A percentile compares a stretch with the other conserved stretches of the same genome.
These are phyloP conservation scores for Aspergillus quadrilineatus DNA, from an alignment of 2,329 filamentous ascomycete species.

Conservation along the genomic window DNA sequence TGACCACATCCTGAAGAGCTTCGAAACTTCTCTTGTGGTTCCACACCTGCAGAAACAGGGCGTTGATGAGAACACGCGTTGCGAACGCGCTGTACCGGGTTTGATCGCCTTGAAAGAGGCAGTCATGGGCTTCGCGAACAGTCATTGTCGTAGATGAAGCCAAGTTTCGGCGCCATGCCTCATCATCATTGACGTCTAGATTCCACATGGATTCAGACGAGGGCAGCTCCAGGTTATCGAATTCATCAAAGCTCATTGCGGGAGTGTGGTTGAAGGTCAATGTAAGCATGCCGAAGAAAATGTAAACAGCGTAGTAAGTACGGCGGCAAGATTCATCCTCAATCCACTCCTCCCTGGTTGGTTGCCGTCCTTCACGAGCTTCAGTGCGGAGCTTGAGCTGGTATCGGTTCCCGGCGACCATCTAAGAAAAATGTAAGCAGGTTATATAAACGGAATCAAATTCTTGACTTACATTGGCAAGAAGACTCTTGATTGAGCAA, in stretches of 20 bases:
- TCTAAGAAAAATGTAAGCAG: constrained; percentile 43
- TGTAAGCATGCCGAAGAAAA: constrained; percentile 94
- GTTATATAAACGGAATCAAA: neutral
- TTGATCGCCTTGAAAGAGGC: constrained; percentile 88
- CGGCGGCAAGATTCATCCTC: constrained; percentile 94
- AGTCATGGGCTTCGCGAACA: constrained; percentile 91
- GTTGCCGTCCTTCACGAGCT: constrained; percentile 71
- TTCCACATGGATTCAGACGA: constrained; percentile 96
- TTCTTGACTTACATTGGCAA: constrained; percentile 66
- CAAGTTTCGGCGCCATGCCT: constrained; percentile 78
- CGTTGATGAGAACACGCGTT: constrained; percentile 97
- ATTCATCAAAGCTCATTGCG: constrained; percentile 97
- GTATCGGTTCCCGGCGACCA: constrained; percentile 96
- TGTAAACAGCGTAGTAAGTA: constrained; percentile 98
- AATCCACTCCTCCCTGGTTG: constrained; percentile 86
- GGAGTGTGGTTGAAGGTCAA: constrained; percentile 97
- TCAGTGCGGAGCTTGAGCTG: constrained; percentile 92
- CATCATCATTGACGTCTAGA: constrained; percentile 72
- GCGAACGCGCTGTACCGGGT: constrained; percentile 94
- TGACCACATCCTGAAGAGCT: constrained; percentile 92
- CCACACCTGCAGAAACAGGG: constrained; percentile 96
- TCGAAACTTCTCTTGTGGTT: constrained; percentile 99
- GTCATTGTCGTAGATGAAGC: constrained; percentile 71
- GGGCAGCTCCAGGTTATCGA: constrained; percentile 87
- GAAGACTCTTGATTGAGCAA: constrained; percentile 95